Percentiles rank a stretch among this genome's conserved stretches.
Evolutionary conservation across 106 monocot species (phyloP).

Genomic region (Agapanthus africanus): DNA sequence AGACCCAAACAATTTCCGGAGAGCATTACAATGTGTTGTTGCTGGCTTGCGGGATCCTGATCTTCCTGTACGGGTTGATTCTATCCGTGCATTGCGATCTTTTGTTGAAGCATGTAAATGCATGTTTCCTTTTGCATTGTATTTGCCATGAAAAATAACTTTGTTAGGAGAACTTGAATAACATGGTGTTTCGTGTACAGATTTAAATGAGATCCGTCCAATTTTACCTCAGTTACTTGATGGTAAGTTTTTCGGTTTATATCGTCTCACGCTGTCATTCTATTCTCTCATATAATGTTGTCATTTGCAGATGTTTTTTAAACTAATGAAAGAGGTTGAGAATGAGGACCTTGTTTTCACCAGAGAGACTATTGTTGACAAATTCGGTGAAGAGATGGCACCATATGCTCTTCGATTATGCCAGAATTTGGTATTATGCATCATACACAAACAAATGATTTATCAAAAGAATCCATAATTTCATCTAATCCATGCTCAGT

Average conservation of each 20-base stretch:
- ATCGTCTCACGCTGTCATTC: not conserved
- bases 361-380: conserved; percentile 94
- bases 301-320: conserved; percentile 79
- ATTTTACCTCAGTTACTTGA: conserved; percentile 91
- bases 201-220: conserved; percentile 90
- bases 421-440: conserved; percentile 69
- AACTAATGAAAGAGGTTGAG: conserved; percentile 98
- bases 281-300: not conserved
- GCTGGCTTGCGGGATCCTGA: conserved; percentile 83
- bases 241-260: conserved; percentile 43
- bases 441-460: not conserved
- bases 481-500: not conserved
- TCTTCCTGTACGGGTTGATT: conserved; percentile 96
- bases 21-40: conserved; percentile 72
- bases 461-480: not conserved
- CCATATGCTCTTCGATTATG: conserved; percentile 95
- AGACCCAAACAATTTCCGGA: conserved; percentile 77
- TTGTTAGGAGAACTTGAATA: conserved; percentile 4
- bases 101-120: conserved; percentile 99
- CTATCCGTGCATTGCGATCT: conserved; percentile 83
- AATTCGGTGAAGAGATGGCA: conserved; percentile 99
- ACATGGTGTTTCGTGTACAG: conserved; percentile 30
- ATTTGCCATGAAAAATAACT: not conserved
- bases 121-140: not conserved
- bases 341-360: conserved; percentile 98